Evolutionary conservation across 345 rosid species (phyloP), one percentile per base, ranked within the genome.

Genomic region (Gossypium longicalyx): DNA sequence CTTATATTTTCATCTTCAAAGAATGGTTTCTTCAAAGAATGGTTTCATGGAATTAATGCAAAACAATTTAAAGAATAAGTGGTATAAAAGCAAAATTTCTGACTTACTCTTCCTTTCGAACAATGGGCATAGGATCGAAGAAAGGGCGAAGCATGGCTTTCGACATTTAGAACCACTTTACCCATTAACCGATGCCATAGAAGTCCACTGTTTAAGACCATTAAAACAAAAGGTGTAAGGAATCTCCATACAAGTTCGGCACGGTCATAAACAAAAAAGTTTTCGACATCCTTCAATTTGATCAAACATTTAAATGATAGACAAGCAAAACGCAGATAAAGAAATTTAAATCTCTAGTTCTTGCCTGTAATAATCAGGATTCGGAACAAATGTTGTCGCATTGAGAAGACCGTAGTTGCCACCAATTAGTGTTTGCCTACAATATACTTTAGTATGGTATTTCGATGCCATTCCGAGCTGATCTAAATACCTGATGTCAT

Each of bases 181-280:
- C 99, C 98, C 97, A 94, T 94, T 65, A 94, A 90, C 59, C 85
- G 93, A 82, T 94, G 97, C 98, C 98, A 94, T 38, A 94, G 85
- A 86, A 94, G 97, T 2, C 94, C 98, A 48, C 98, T 94, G 79
- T 76, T 81, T 64, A 38, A 19, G 56, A 74, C 23, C 70, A 79
- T 57, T 3, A 29, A 29, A 52, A 52, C 61, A 29, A 70, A 29
- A 20, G 12, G 38, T 11, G 52, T 52, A n/a, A 70, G 61, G 27
- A n/a, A 10, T 27, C 57, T 1, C 23, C 41, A 16, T 27, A 49
- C 23, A 68, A 68, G 12, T 51, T 1, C 22, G 16, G 27, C 6
- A 7, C 10, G 25, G 48, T 52, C 16, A 29, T 70, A 52, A 38
- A 52, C 34, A 27, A 34, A 34, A 17, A 25, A 29, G 16, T 2